Conservation (phyloP, 257 asterid species). For the Petunia secreta region DNA sequence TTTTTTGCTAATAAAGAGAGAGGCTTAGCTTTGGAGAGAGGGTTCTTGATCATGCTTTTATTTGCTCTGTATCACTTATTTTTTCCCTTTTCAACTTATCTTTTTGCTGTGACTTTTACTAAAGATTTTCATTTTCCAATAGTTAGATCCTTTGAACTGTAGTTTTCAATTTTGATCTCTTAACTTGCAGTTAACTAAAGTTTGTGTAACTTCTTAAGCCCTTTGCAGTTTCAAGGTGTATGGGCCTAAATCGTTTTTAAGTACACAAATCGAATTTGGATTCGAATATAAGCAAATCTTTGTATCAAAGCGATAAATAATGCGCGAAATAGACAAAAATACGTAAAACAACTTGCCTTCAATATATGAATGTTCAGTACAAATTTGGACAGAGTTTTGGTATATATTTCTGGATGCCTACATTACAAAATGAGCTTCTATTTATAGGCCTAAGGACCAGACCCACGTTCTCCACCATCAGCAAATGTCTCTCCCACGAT, state of each 20-base stretch:
- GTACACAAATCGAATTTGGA: no score
- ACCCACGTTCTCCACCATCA: no score
- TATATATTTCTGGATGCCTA: no score
- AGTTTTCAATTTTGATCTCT: background rate
- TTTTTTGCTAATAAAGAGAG: conserved; percentile 5
- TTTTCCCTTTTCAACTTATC: background rate
- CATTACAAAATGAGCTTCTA: no score
- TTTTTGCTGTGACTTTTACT: background rate
- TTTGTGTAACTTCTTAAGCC: conserved; percentile 17
- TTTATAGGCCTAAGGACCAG: no score
- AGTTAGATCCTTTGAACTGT: background rate
- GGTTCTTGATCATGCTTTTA: background rate
- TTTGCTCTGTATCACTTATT: background rate
- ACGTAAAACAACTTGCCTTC: no score
- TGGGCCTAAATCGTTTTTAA: conserved; percentile 9
- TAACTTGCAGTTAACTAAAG: background rate
- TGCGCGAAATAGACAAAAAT: no score
- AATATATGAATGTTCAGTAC: no score
- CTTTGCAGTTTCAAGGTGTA: conserved; percentile 47
- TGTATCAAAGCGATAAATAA: no score
- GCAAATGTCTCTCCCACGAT: no score
- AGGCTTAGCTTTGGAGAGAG: background rate
- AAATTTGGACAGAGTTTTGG: no score
- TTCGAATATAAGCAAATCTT: no score
- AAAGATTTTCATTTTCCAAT: background rate